Evolutionary conservation across 2,329 filamentous ascomycete species (phyloP).

Genomic region (Apiospora malaysiana): DNA sequence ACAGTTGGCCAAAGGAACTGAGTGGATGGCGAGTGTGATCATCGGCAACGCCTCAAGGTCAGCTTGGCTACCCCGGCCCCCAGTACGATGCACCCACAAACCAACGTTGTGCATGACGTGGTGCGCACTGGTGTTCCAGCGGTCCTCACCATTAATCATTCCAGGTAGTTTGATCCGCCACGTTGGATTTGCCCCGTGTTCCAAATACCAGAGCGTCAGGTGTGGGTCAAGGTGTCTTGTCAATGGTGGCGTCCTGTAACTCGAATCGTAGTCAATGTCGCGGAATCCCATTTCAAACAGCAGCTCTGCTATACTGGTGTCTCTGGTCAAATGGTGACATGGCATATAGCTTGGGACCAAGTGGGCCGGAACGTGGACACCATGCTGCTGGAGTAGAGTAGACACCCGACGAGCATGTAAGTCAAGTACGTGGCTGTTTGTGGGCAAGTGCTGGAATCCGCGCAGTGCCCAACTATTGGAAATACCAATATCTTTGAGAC

Average conservation of each 20-base stretch:
- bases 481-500: neutral
- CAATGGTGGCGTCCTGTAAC: neutral
- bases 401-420: neutral
- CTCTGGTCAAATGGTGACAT: too few relatives aligned
- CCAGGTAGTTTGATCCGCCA: neutral
- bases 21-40: neutral
- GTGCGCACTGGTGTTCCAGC: slow-evolving; percentile 5
- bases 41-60: neutral
- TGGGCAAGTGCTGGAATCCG: neutral
- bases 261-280: neutral
- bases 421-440: neutral
- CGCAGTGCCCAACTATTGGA: neutral
- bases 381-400: neutral
- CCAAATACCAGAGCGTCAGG: neutral
- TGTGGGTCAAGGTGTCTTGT: neutral
- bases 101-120: neutral
- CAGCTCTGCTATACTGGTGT: neutral
- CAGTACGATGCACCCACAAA: neutral
- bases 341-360: neutral
- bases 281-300: neutral
- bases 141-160: neutral
- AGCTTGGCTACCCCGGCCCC: too few relatives aligned
- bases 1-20: neutral
- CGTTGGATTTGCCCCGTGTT: neutral
- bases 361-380: neutral